Conservation (phyloP, 2,329 filamentous ascomycete genomes). For the Cladosporium cucumerinum region DNA sequence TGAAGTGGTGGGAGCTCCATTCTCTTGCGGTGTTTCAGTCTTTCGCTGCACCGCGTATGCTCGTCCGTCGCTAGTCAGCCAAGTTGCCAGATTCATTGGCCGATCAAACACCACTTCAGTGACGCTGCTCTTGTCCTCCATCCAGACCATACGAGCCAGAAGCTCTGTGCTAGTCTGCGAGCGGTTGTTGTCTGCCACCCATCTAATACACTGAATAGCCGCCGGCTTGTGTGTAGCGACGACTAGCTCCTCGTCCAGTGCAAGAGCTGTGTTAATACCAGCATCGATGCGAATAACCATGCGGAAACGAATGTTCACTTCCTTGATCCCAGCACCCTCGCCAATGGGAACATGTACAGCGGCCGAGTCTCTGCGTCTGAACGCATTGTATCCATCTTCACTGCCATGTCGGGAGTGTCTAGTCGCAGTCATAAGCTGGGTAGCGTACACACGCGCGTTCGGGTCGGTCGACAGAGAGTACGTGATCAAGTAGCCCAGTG, state of each 20-base stretch:
- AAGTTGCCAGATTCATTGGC: constrained; percentile 92
- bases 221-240: constrained; percentile 89
- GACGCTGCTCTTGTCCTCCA: constrained; percentile 73
- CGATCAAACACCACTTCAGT: constrained; percentile 88
- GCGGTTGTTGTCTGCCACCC: constrained; percentile 78
- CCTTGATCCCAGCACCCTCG: constrained; percentile 76
- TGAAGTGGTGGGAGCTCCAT: constrained; percentile 63
- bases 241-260: constrained; percentile 86
- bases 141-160: constrained; percentile 79
- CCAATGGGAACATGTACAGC: constrained; percentile 60
- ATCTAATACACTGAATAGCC: constrained; percentile 94
- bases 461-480: constrained; percentile 87
- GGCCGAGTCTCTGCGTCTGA: constrained; percentile 22
- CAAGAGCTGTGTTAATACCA: constrained; percentile 81
- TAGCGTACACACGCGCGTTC: constrained; percentile 78
- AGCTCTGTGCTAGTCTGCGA: constrained; percentile 89
- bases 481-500: constrained; percentile 82
- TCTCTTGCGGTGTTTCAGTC: constrained; percentile 39
- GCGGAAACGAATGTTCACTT: constrained; percentile 86
- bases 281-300: constrained; percentile 99
- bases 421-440: constrained; percentile 63
- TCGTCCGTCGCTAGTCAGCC: constrained; percentile 83
- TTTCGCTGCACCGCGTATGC: constrained; percentile 85
- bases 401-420: constrained; percentile 51
- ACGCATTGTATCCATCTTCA: constrained; percentile 33